Conservation (phyloP, 768 basidiomycete genomes). For the Saitozyma podzolica region DNA sequence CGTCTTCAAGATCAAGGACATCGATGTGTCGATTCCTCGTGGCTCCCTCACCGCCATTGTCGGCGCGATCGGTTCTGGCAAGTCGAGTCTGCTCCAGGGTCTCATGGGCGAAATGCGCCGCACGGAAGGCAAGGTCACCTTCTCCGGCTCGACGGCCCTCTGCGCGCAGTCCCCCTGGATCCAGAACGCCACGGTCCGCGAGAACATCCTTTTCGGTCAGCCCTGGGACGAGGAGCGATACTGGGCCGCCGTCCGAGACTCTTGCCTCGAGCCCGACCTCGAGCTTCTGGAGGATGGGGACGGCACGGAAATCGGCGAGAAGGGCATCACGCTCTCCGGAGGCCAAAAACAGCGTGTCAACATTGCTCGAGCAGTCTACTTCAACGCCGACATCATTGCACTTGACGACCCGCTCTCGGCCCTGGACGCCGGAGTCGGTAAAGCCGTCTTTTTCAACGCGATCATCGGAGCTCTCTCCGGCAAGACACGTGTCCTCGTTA, state of each 20-base stretch:
- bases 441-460: conserved; percentile 80
- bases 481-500: conserved; percentile 85
- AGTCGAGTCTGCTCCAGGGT: conserved; percentile 49
- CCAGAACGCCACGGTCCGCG: conserved; percentile 74
- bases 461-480: conserved; percentile 63
- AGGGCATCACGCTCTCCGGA: conserved; percentile 83
- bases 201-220: conserved; percentile 85
- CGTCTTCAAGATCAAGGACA: conserved; percentile 66
- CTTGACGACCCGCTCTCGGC: conserved; percentile 83
- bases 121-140: conserved; percentile 65
- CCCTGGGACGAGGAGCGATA: conserved; percentile 78
- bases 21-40: conserved; percentile 69
- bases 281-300: conserved; percentile 76
- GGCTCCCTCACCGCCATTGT: conserved; percentile 83
- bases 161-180: conserved; percentile 91
- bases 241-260: conserved; percentile 74
- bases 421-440: conserved; percentile 88
- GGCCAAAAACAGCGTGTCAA: conserved; percentile 76
- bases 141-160: conserved; percentile 75
- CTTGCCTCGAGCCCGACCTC: conserved; percentile 77
- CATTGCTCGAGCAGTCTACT: conserved; percentile 84
- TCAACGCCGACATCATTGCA: conserved; percentile 78
- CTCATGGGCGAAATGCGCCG: conserved; percentile 69
- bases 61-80: conserved; percentile 68
- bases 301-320: conserved; percentile 80